These are phyloP conservation scores for Metarhizium brunneum DNA, from an alignment of 2,329 filamentous ascomycete genomes.

Conservation along the genomic window DNA sequence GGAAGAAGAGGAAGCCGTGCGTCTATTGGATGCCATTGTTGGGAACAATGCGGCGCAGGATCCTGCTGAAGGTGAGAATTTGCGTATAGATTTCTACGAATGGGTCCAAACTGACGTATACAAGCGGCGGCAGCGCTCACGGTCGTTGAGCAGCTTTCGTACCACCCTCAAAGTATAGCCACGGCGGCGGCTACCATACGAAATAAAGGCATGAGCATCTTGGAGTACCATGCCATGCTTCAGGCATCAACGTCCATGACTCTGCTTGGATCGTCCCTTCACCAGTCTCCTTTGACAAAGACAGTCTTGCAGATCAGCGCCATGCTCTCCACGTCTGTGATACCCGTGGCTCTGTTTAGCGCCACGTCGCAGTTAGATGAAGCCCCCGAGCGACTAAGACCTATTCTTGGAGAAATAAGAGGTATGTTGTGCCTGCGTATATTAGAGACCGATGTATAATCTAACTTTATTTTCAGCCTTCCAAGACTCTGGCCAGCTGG, in stretches of 20 bases:
- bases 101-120: not conserved
- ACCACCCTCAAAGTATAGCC: constrained; percentile 13
- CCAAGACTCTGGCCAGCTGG: constrained; percentile 11
- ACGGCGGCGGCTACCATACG: constrained; percentile 14
- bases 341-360: constrained; percentile 14
- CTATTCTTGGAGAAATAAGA: constrained; percentile 10
- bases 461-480: constrained; percentile 7
- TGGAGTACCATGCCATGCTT: constrained; percentile 9
- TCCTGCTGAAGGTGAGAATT: constrained; percentile 9
- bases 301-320: constrained; percentile 15
- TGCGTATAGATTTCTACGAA: not conserved
- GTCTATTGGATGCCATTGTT: constrained; percentile 9
- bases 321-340: constrained; percentile 14
- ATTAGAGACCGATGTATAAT: not conserved
- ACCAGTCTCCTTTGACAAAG: constrained; percentile 15
- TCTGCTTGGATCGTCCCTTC: constrained; percentile 12
- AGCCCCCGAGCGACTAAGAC: constrained; percentile 8
- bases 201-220: constrained; percentile 10
- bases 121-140: constrained; percentile 11
- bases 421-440: constrained; percentile 2
- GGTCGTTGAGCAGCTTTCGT: constrained; percentile 10
- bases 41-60: constrained; percentile 3
- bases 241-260: constrained; percentile 7
- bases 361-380: constrained; percentile 5
- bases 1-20: constrained; percentile 11